Evolutionary conservation across 2,329 filamentous ascomycete species (phyloP).

Genomic region (Dothidotthia symphoricarpi): DNA sequence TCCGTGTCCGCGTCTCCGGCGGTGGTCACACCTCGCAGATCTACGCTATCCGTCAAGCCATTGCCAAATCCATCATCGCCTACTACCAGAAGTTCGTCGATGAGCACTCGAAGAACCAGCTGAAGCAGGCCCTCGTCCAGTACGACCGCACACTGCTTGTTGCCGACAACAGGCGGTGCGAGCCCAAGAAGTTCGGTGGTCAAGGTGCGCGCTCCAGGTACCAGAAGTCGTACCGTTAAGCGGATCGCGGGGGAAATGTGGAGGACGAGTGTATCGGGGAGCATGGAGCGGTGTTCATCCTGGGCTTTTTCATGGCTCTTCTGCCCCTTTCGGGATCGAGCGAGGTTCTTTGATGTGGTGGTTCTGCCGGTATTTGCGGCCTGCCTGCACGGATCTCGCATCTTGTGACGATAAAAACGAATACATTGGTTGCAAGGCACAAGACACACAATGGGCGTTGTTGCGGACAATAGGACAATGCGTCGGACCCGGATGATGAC

Average conservation of each 20-base stretch:
- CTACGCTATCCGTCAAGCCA: slow-evolving; percentile 98
- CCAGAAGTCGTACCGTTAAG: slow-evolving; percentile 99
- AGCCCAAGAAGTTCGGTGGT: slow-evolving; percentile 98
- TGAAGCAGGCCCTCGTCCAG: slow-evolving; percentile 94
- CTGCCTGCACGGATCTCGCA: slow-evolving; percentile 28
- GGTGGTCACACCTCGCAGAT: slow-evolving; percentile 98
- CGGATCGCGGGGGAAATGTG: slow-evolving; percentile 11
- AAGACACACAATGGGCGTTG: background rate
- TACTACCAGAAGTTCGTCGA: slow-evolving; percentile 99
- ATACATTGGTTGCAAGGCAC: slow-evolving; percentile 41
- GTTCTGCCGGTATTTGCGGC: slow-evolving; percentile 19
- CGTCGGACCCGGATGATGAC: background rate
- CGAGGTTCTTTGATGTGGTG: slow-evolving; percentile 27
- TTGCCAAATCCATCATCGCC: slow-evolving; percentile 92
- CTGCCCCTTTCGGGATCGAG: slow-evolving; percentile 17
- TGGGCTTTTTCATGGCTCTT: slow-evolving; percentile 40
- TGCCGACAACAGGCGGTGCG: slow-evolving; percentile 97
- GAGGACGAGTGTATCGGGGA: slow-evolving; percentile 19
- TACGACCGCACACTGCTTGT: slow-evolving; percentile 98
- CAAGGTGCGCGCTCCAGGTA: slow-evolving; percentile 91
- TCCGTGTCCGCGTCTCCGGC: slow-evolving; percentile 92
- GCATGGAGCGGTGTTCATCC: slow-evolving; percentile 41
- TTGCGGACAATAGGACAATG: background rate
- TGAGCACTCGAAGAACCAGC: slow-evolving; percentile 99
- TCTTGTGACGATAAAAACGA: slow-evolving; percentile 44